Conservation (phyloP, 2,329 filamentous ascomycete species). For the Aureobasidium leucospermi region DNA sequence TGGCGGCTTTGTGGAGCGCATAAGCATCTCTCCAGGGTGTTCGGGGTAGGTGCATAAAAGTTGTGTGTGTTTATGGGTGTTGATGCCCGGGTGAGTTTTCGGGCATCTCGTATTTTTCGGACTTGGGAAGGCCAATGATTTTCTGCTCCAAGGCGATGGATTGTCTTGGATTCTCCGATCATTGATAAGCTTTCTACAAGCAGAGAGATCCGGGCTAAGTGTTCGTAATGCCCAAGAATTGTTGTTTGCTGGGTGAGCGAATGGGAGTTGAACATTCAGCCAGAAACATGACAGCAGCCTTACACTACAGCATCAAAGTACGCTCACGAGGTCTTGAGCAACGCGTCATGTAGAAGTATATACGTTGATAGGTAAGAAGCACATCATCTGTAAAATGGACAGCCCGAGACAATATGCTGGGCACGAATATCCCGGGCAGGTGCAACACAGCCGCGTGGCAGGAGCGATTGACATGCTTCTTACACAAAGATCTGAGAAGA, state of each 20-base stretch:
- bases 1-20: not conserved
- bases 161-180: not conserved
- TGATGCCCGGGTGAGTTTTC: not conserved
- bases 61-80: not conserved
- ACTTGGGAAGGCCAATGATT: not conserved
- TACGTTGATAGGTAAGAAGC: not conserved
- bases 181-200: not conserved
- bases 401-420: not conserved
- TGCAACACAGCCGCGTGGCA: constrained; percentile 7
- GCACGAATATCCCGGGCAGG: not conserved
- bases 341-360: not conserved
- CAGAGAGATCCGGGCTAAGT: not conserved
- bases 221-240: not conserved
- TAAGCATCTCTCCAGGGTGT: not conserved
- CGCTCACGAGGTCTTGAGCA: not conserved
- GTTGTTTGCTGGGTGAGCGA: not conserved
- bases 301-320: not conserved
- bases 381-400: not conserved
- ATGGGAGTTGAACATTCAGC: not conserved
- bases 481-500: constrained; percentile 1
- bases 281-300: not conserved
- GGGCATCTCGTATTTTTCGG: not conserved
- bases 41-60: not conserved
- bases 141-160: not conserved
- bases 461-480: constrained; percentile 1